Percentiles rank a stretch among this genome's conserved stretches.
phyloP scores from a whole-genome alignment of 1,284 basidiomycete species.

The Puccinia polysora region DNA sequence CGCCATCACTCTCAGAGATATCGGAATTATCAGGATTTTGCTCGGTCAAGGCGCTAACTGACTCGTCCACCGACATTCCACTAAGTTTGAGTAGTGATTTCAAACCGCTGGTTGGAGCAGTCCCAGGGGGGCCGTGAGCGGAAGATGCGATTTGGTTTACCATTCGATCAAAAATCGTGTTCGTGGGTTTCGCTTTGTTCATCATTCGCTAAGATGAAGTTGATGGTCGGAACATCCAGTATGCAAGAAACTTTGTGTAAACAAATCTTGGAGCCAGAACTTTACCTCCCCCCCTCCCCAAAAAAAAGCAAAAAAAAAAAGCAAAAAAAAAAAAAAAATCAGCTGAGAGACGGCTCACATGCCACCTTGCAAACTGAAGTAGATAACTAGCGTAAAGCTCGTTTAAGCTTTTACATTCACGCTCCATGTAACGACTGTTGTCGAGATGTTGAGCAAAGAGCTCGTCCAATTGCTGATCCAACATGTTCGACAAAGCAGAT shows the following conservation, averaged over 20 bases:
- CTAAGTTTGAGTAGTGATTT: slow-evolving; percentile 56
- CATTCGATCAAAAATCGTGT: slow-evolving; percentile 78
- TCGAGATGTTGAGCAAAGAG: slow-evolving; percentile 88
- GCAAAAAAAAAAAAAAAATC: slow-evolving; percentile 59
- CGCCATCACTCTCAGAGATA: slow-evolving; percentile 75
- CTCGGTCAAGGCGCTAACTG: slow-evolving; percentile 48
- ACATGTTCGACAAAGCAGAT: slow-evolving; percentile 66
- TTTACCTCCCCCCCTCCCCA: background rate
- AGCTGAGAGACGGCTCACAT: too few species aligned
- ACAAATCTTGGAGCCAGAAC: background rate
- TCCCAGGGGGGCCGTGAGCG: slow-evolving; percentile 25
- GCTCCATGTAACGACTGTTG: slow-evolving; percentile 83
- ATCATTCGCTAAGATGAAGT: slow-evolving; percentile 37
- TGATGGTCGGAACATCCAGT: too few species aligned
- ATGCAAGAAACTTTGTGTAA: background rate
- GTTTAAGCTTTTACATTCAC: slow-evolving; percentile 78
- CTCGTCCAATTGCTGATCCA: slow-evolving; percentile 92
- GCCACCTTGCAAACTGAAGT: slow-evolving; percentile 75
- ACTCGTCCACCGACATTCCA: slow-evolving; percentile 53
- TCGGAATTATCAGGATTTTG: slow-evolving; percentile 51
- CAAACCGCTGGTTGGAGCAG: slow-evolving; percentile 48
- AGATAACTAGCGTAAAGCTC: slow-evolving; percentile 76
- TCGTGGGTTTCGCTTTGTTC: slow-evolving; percentile 74
- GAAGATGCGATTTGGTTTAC: slow-evolving; percentile 68
- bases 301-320: background rate